Evolutionary conservation across 331 rosid genomes (phyloP), one percentile per base, ranked within the genome.

Genomic region (Arachis monticola): DNA sequence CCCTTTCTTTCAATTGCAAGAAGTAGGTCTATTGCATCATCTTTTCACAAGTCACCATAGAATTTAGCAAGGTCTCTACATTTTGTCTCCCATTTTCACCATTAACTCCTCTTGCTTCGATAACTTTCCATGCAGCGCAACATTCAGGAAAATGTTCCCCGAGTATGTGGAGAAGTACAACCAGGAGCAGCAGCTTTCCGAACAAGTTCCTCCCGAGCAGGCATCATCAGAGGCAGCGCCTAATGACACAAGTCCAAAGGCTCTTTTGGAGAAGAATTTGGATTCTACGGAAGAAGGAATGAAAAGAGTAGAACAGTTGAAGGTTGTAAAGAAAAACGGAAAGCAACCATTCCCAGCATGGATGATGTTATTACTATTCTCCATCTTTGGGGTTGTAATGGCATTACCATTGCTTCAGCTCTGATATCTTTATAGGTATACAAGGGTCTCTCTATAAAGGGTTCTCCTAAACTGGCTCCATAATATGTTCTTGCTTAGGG

Each of bases 371-470:
- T 72, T 95, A 79, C 92, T 95, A 42, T 70, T 95, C 83, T 95
- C 98, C 64, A 79, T 90, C 76, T 92, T 92, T 51, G 98, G 99
- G 55, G 80, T 95, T 46, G 88, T 95, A 52, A 95, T 95, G 99
- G 96, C 99, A 4, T 81, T 95, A 68, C 99, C 98, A 41, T 85
- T 95, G 67, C 96, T 95, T 77, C 99, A 95, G 85, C 92, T 88
- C 62, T 92, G 83, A 85, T 70, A 57, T 69, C 77, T 68, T 56
- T 42, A 56, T 68, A 65, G 72, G 66, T 52, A 22, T 5, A 22
- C 3, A 53, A 51, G 68, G 69, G 60, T 80, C 76, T 66, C 50
- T 48, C 76, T 66, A 55, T 48, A 69, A 81, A 77, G 66, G 67
- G 76, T 76, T 60, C 13, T 77, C 74, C 31, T 78, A 79, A 76